Base-by-base conservation (phyloP, 78 protist genomes). In the Polysphondylium violaceum region DNA sequence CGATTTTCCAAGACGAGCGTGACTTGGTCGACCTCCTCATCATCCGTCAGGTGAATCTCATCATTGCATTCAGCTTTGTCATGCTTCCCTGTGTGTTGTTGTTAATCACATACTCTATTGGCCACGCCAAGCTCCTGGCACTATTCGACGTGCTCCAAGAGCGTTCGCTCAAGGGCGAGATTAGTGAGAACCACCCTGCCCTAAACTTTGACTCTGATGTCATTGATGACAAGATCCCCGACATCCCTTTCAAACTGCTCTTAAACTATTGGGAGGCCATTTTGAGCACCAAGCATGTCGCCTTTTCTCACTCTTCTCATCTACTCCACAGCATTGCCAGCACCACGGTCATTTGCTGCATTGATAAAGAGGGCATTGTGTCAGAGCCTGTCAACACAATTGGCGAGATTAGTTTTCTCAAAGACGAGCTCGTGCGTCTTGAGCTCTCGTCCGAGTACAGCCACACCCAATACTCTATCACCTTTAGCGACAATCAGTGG, bases 331-430 rank as follows among this genome's bases (percentile, higher is more conserved):
- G 38, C 40, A 65, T 83, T 58, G 91, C 91, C 2, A 69, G 81
- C 16, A 83, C 91, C 0, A 88, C 94, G 2, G 60, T 67, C 23
- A 69, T 88, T 16, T 88, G 94, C 29, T 78, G 87, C 36, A 44
- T 88, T 17, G 94, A 88, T 76, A 69, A 78, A 41, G 94, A 88
- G 0, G 94, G 94, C 55, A 78, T 88, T 27, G 79, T 88, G 16
- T 76, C 94, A 0, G 94, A 88, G 51, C 88, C 94, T 23, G 91
- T 83, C 0, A 83, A 59, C 43, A 83, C 91, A 3, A 72, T 83
- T 29, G 75, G 75, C 1, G 91, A 83, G 17, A 41, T 83, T 27
- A 69, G 77, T 41, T 67, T 59, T 19, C 44, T 83, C 5, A 23
- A 44, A 29, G 60, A 69, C n/a, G 91, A 69, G 7, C 91, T 79